A percentile compares a stretch with the other conserved stretches of the same genome.
These are phyloP conservation scores for Arabidopsis arenosa DNA, from an alignment of 345 rosid species.

Conservation along the genomic window DNA sequence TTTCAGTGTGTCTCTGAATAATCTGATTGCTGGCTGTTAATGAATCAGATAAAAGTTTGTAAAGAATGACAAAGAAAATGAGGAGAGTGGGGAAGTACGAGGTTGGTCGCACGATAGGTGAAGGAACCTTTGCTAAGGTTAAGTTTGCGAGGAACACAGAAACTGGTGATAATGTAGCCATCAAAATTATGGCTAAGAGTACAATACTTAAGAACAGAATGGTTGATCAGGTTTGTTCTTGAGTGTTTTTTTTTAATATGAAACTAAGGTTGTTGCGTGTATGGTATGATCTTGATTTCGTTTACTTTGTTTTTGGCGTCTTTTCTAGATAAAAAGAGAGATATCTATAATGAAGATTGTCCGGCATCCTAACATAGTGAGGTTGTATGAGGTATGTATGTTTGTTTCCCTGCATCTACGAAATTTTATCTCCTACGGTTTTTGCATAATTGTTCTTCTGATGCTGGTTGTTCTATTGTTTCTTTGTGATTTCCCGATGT, in stretches of 20 bases:
- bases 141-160: slow-evolving; percentile 78
- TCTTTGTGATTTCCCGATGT: slow-evolving; percentile 20
- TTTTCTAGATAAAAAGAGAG: slow-evolving; percentile 79
- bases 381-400: slow-evolving; percentile 84
- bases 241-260: background rate
- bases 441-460: slow-evolving; percentile 9
- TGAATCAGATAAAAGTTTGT: slow-evolving; percentile 36
- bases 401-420: slow-evolving; percentile 6
- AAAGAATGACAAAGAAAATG: slow-evolving; percentile 49
- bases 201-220: slow-evolving; percentile 81
- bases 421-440: background rate
- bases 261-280: background rate
- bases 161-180: slow-evolving; percentile 80
- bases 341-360: slow-evolving; percentile 94
- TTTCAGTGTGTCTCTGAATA: background rate
- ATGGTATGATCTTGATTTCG: background rate
- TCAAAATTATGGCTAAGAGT: slow-evolving; percentile 80
- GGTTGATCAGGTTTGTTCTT: slow-evolving; percentile 80
- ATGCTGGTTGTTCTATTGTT: background rate
- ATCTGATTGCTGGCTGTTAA: slow-evolving; percentile 5
- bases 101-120: slow-evolving; percentile 85
- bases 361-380: slow-evolving; percentile 82
- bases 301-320: background rate
- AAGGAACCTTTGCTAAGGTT: slow-evolving; percentile 96
- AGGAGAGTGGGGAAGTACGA: slow-evolving; percentile 81